Evolutionary conservation across 495 filamentous ascomycete species (phyloP).

Genomic region (Niebla homalea): DNA sequence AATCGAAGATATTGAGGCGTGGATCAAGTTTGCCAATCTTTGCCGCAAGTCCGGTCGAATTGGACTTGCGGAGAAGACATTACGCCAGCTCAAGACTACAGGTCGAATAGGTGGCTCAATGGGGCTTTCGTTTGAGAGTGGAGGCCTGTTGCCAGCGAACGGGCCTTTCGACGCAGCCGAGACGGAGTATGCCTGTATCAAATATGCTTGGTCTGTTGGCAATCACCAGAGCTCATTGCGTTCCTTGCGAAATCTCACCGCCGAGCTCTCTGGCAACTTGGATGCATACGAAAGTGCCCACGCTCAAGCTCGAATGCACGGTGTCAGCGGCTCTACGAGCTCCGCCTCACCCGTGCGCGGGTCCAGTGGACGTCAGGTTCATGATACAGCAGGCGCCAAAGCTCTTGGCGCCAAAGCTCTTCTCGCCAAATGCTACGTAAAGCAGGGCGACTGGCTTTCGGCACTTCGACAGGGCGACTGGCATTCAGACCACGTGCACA

Average conservation of each 20-base stretch:
- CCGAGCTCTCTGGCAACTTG: constrained; percentile 61
- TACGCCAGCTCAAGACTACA: constrained; percentile 49
- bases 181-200: constrained; percentile 81
- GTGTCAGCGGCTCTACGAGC: constrained; percentile 29
- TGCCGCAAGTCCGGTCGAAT: constrained; percentile 91
- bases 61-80: constrained; percentile 91
- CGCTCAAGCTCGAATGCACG: constrained; percentile 21
- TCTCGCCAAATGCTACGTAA: constrained; percentile 86
- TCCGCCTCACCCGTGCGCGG: background rate
- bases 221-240: constrained; percentile 59
- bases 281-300: constrained; percentile 33
- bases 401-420: constrained; percentile 73
- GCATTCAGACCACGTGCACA: constrained; percentile 57
- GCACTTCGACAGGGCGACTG: constrained; percentile 62
- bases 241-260: constrained; percentile 69
- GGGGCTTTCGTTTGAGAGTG: background rate
- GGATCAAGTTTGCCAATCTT: constrained; percentile 96
- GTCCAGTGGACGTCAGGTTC: background rate
- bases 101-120: constrained; percentile 35
- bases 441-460: constrained; percentile 92
- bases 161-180: constrained; percentile 34
- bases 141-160: background rate
- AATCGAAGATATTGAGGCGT: constrained; percentile 92
- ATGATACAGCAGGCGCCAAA: constrained; percentile 35
- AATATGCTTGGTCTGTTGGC: constrained; percentile 81